Evolutionary conservation across 2,329 filamentous ascomycete species (phyloP).

Genomic region (Blastomyces gilchristii): DNA sequence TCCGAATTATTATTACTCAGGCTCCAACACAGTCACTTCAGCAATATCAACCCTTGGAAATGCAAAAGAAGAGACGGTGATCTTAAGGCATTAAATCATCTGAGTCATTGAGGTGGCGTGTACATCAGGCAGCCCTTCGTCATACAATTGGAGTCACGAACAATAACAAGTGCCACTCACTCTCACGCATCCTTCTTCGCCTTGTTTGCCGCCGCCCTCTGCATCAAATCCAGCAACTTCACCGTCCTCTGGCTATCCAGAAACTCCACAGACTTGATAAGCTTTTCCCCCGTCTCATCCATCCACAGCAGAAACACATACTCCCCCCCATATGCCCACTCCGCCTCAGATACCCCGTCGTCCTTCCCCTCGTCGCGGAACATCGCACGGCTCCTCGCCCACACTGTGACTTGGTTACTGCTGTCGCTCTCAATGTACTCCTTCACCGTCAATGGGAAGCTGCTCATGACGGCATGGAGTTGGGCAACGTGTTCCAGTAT

Average conservation of each 20-base stretch:
- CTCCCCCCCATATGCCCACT: conserved; percentile 5
- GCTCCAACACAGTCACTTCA: not conserved
- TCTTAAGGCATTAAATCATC: not conserved
- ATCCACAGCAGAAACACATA: conserved; percentile 14
- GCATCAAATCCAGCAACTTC: conserved; percentile 10
- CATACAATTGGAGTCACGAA: not conserved
- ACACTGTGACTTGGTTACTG: conserved; percentile 11
- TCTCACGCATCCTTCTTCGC: not conserved
- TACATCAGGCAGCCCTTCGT: not conserved
- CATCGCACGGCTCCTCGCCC: conserved; percentile 8
- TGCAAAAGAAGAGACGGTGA: not conserved
- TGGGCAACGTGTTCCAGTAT: conserved; percentile 5
- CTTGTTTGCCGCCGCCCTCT: conserved; percentile 7
- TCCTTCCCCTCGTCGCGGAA: not conserved
- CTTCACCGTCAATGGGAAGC: conserved; percentile 8
- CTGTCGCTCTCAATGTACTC: conserved; percentile 11
- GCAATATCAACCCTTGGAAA: not conserved
- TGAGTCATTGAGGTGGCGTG: not conserved
- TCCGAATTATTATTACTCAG: not conserved
- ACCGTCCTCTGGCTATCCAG: conserved; percentile 11
- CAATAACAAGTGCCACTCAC: not conserved
- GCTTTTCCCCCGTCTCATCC: conserved; percentile 11
- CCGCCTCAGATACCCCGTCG: conserved; percentile 2
- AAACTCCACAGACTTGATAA: conserved; percentile 10
- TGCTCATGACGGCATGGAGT: conserved; percentile 5